Conservation (phyloP, 306 rosid species). For the Pterocarpus santalinus region DNA sequence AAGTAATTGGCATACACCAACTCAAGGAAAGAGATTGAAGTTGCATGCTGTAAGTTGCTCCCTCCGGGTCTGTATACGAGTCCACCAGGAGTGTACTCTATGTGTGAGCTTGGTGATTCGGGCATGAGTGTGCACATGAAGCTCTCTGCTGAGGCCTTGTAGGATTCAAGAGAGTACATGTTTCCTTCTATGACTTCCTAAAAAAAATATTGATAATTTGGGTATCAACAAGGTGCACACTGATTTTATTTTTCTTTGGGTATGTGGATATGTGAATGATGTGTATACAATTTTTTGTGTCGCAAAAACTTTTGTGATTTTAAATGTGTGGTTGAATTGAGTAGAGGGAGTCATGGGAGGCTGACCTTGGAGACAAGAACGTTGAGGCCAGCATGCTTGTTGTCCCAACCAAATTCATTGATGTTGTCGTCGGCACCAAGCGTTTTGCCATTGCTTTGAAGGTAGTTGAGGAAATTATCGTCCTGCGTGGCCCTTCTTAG, state of each 20-base stretch:
- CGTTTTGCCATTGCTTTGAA: slow-evolving; percentile 78
- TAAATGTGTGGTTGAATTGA: slow-evolving; percentile 3
- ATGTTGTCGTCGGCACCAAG: slow-evolving; percentile 91
- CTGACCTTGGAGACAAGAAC: slow-evolving; percentile 86
- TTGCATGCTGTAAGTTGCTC: slow-evolving; percentile 84
- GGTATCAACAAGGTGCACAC: background rate
- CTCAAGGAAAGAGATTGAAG: slow-evolving; percentile 79
- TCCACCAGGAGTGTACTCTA: slow-evolving; percentile 80
- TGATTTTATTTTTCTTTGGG: background rate
- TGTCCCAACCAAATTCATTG: slow-evolving; percentile 97
- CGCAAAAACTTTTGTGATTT: background rate
- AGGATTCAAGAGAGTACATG: slow-evolving; percentile 67
- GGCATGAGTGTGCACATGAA: slow-evolving; percentile 82
- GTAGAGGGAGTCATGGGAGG: background rate
- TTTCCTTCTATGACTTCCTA: slow-evolving; percentile 85
- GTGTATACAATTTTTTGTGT: background rate
- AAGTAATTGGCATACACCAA: slow-evolving; percentile 81
- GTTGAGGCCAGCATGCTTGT: slow-evolving; percentile 97
- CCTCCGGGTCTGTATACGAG: slow-evolving; percentile 89
- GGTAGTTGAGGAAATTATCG: slow-evolving; percentile 67
- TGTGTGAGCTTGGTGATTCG: slow-evolving; percentile 68
- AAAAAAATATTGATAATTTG: background rate
- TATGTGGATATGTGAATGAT: background rate
- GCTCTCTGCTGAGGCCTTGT: slow-evolving; percentile 78
- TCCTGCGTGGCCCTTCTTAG: slow-evolving; percentile 81